These are phyloP conservation scores for Curvularia sp. DNA, from an alignment of 2,329 filamentous ascomycete genomes.

Conservation along the genomic window DNA sequence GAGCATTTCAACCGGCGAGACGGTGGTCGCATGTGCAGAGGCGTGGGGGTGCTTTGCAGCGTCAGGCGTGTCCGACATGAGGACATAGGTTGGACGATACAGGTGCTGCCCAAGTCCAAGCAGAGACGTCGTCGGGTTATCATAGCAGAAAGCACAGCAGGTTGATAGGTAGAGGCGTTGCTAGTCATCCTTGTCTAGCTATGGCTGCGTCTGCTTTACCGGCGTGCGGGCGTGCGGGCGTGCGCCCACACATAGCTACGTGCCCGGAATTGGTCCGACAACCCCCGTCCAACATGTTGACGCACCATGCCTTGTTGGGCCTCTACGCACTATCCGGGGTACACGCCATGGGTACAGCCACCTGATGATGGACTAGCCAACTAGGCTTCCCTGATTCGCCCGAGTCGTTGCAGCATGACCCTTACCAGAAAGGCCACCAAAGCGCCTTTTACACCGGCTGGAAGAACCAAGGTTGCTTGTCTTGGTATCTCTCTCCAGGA, in stretches of 20 bases:
- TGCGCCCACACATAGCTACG: constrained; percentile 16
- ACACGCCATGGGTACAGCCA: neutral
- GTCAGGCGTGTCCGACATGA: constrained; percentile 31
- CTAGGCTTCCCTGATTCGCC: neutral
- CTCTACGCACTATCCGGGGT: neutral
- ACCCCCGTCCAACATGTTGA: constrained; percentile 7
- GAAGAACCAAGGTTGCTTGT: constrained; percentile 56
- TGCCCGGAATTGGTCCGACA: constrained; percentile 36
- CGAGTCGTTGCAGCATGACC: neutral
- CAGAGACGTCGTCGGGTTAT: neutral
- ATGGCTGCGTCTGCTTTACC: constrained; percentile 5
- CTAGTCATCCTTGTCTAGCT: constrained; percentile 1
- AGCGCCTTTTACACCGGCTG: constrained; percentile 20
- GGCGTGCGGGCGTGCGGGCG: constrained; percentile 1
- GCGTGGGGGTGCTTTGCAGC: constrained; percentile 21
- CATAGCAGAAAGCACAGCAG: constrained; percentile 11
- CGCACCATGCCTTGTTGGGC: neutral
- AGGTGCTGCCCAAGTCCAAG: constrained; percentile 6
- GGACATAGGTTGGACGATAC: constrained; percentile 15
- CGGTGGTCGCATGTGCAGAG: constrained; percentile 16
- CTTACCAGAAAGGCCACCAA: neutral
- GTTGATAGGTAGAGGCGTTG: neutral
- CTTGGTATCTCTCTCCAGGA: constrained; percentile 62
- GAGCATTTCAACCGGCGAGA: neutral
- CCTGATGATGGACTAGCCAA: neutral